Conservation (phyloP, 805 yeast species). For the Candida ponderosae region DNA sequence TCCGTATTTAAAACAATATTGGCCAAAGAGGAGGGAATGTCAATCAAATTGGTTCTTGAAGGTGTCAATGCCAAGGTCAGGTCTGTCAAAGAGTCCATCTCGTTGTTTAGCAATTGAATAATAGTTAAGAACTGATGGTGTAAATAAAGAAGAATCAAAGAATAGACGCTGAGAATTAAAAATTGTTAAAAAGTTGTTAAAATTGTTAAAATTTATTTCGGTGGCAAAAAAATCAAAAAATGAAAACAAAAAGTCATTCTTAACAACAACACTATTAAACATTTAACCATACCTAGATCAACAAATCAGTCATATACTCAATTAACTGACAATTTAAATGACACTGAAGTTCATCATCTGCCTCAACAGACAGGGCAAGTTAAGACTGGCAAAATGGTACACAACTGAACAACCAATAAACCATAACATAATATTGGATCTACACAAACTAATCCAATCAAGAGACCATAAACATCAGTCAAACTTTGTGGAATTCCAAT, state of each 20-base stretch:
- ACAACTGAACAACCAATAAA: constrained; percentile 38
- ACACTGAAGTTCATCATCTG: constrained; percentile 73
- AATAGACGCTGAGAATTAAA: too few species aligned
- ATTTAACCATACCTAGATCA: too few species aligned
- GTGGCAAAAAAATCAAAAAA: too few species aligned
- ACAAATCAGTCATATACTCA: too few species aligned
- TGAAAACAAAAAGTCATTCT: too few species aligned
- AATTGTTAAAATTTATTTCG: too few species aligned
- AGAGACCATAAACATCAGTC: constrained; percentile 81
- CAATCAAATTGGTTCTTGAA: constrained; percentile 41
- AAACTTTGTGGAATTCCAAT: constrained; percentile 68
- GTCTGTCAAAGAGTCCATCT: not conserved
- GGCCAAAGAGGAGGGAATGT: constrained; percentile 43
- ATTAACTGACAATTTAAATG: constrained; percentile 37
- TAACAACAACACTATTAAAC: too few species aligned
- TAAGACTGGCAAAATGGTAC: constrained; percentile 81
- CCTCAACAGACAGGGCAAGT: constrained; percentile 89
- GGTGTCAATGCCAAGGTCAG: constrained; percentile 27
- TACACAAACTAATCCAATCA: constrained; percentile 72
- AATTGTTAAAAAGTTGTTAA: too few species aligned
- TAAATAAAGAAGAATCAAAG: too few species aligned
- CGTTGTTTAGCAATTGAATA: too few species aligned
- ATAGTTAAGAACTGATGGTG: too few species aligned
- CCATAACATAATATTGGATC: constrained; percentile 43
- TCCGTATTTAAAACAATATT: constrained; percentile 40